These are phyloP conservation scores for Leptodontidium sp. DNA, from an alignment of 2,329 filamentous ascomycete genomes.

Conservation along the genomic window DNA sequence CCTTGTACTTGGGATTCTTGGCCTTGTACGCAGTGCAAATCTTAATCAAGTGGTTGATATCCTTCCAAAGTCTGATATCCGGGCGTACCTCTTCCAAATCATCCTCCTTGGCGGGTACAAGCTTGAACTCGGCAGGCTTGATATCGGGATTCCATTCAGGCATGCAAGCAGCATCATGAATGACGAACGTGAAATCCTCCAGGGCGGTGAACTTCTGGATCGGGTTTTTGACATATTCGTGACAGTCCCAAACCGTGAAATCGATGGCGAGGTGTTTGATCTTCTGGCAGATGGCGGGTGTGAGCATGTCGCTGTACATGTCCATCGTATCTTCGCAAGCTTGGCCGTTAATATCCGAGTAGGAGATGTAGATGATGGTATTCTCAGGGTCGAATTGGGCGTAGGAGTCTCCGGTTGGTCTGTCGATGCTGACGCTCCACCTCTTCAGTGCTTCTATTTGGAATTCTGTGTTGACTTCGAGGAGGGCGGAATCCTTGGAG, in stretches of 20 bases:
- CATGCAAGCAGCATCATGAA: conserved; percentile 4
- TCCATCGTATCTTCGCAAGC: not conserved
- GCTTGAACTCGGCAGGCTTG: not conserved
- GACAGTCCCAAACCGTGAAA: not conserved
- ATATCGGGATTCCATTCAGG: not conserved
- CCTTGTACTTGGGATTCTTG: conserved; percentile 1
- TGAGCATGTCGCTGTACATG: conserved; percentile 5
- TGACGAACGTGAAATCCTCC: not conserved
- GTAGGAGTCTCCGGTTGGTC: conserved; percentile 9
- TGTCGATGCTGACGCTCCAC: conserved; percentile 2
- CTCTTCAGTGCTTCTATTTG: not conserved
- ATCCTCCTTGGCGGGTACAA: not conserved
- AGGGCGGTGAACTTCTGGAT: conserved; percentile 10
- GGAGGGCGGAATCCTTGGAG: not conserved
- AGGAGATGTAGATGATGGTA: conserved; percentile 10
- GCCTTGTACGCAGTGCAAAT: not conserved
- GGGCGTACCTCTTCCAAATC: not conserved
- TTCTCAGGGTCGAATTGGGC: conserved; percentile 11
- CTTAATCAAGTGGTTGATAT: not conserved
- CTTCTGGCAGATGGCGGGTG: conserved; percentile 2
- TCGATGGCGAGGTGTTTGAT: conserved; percentile 13
- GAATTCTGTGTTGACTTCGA: not conserved
- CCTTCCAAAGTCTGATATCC: not conserved
- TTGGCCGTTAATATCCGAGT: not conserved
- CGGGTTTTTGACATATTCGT: not conserved